Conservation (phyloP, 495 filamentous ascomycete species). For the Neurospora tetraspora region DNA sequence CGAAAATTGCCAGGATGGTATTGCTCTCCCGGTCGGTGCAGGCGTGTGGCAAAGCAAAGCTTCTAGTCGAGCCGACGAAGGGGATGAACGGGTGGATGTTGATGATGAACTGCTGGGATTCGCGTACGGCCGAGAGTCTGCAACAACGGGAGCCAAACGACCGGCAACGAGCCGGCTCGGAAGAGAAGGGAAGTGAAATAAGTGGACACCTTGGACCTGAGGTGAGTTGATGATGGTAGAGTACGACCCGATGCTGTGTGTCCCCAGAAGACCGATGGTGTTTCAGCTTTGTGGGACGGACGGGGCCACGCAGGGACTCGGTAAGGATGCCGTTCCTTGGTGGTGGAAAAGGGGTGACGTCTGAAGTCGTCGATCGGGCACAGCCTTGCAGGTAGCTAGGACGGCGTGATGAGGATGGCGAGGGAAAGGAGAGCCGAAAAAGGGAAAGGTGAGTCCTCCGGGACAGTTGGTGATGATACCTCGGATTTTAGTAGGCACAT, state of each 20-base stretch:
- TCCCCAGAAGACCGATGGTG: constrained; percentile 9
- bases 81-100: background rate
- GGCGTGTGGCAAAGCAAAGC: background rate
- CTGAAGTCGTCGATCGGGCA: constrained; percentile 30
- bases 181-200: constrained; percentile 3
- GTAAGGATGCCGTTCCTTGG: constrained; percentile 2
- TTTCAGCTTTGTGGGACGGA: constrained; percentile 27
- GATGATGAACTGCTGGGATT: background rate
- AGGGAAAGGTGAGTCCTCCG: background rate
- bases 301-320: constrained; percentile 3
- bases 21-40: background rate
- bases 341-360: constrained; percentile 8
- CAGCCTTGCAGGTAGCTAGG: constrained; percentile 7
- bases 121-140: background rate
- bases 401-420: background rate
- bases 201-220: constrained; percentile 3
- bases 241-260: constrained; percentile 14
- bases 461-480: constrained; percentile 1
- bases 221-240: constrained; percentile 3
- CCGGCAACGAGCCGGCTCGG: background rate
- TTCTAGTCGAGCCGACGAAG: background rate
- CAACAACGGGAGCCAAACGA: background rate
- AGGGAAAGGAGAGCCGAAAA: background rate
- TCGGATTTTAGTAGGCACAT: constrained; percentile 7
- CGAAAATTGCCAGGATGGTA: background rate